Evolutionary conservation across 1,284 basidiomycete genomes (phyloP).

Genomic region (Tetrapyrgos nigripes): DNA sequence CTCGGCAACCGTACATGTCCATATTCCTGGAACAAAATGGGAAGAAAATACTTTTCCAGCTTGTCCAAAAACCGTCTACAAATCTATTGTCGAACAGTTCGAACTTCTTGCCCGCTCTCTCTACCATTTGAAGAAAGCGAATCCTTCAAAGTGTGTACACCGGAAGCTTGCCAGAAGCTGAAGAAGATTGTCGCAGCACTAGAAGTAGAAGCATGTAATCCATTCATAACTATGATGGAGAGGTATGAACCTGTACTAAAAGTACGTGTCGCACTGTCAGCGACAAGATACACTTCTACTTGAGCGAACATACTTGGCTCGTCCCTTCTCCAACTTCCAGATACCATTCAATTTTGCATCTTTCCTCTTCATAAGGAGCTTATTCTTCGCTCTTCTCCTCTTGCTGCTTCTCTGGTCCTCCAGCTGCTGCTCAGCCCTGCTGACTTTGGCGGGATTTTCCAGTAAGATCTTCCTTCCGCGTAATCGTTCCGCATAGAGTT

Average conservation of each 20-base stretch:
- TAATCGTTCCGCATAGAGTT: slow-evolving; percentile 67
- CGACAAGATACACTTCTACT: too few species aligned
- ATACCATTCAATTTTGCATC: slow-evolving; percentile 61
- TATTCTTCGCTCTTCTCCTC: slow-evolving; percentile 53
- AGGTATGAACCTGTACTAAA: slow-evolving; percentile 64
- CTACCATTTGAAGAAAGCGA: slow-evolving; percentile 64
- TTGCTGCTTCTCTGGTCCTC: slow-evolving; percentile 49
- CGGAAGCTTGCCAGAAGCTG: slow-evolving; percentile 28
- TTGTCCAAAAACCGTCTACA: too few species aligned
- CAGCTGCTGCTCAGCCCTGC: slow-evolving; percentile 47
- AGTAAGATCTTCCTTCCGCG: slow-evolving; percentile 68
- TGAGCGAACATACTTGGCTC: slow-evolving; percentile 69
- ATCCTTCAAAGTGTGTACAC: slow-evolving; percentile 37
- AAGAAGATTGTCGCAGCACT: slow-evolving; percentile 52
- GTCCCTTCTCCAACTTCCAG: slow-evolving; percentile 64
- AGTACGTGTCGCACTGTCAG: background rate
- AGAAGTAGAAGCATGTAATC: slow-evolving; percentile 88
- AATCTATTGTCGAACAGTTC: too few species aligned
- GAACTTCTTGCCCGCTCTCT: slow-evolving; percentile 82
- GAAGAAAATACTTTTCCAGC: too few species aligned
- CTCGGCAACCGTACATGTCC: too few species aligned
- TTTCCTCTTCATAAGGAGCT: slow-evolving; percentile 53
- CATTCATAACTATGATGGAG: slow-evolving; percentile 87
- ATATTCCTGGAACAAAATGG: too few species aligned
- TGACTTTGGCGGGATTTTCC: slow-evolving; percentile 68